Evolutionary conservation across 2,329 filamentous ascomycete species (phyloP), one percentile per base, ranked within the genome.

Genomic region (Fusarium zealandicum): DNA sequence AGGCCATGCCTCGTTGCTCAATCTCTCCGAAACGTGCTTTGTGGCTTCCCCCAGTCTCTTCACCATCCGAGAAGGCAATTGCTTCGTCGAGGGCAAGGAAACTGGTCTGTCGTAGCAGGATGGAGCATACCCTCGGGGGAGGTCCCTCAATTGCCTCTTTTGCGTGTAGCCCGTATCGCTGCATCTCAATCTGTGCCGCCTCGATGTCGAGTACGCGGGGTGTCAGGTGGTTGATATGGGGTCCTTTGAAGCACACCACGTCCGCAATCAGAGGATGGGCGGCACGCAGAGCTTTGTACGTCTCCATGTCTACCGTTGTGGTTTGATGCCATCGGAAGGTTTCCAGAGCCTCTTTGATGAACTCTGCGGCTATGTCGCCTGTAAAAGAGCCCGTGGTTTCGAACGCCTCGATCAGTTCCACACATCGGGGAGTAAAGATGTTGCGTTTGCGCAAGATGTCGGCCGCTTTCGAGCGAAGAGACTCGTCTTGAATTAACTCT

Each of bases 21-120:
- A 82, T 75, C 64, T 82, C 80, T 0, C 80, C 80, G 35, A 82
- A 82, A 0, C 80, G 70, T 0, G 80, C 79, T 9, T 71, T 78
- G 63, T 62, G n/a, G 44, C 53, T 27, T 1, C 51, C 51, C 5
- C 37, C 37, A 13, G 13, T 25, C 36, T 47, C 43, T 35, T 32
- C 36, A 1, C 37, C 51, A 30, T 42, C 44, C 0, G 37, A 42
- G 52, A 82, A 81, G 4, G 65, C 63, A 4, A 82, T 74, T 0
- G 66, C 67, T 55, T 82, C 80, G 41, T 80, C 74, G 0, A 82
- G 61, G 0, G 80, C 80, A 2, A 77, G 69, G 57, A 83, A 83
- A 52, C 81, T 83, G 0, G 81, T 82, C 57, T 83, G 81, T 0
- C 80, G 73, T 3, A 83, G 66, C 4, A 83, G 69, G 9, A 83